Percentiles rank a stretch among this genome's conserved stretches.
Evolutionary conservation across 164 flowering plant species (phyloP).

Genomic region (Sedum album): DNA sequence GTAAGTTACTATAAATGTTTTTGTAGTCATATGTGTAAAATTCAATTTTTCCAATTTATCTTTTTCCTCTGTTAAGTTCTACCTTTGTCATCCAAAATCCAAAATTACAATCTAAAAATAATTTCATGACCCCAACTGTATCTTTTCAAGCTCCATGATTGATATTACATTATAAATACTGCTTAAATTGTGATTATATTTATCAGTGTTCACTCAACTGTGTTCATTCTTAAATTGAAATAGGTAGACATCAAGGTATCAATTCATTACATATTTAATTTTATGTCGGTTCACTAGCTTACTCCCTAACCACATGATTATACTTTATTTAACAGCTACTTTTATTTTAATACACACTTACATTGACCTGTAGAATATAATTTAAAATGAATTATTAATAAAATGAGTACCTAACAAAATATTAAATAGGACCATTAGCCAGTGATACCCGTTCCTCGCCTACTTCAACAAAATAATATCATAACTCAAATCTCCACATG

Average conservation of each 20-base stretch:
- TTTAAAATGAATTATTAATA: neutral
- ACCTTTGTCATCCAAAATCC: too few relatives aligned
- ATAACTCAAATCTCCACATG: neutral
- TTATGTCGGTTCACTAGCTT: neutral
- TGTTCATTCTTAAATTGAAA: neutral
- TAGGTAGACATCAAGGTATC: neutral
- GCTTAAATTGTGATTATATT: too few relatives aligned
- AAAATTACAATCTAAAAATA: too few relatives aligned
- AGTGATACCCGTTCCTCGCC: neutral
- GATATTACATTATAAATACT: too few relatives aligned
- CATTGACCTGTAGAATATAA: neutral
- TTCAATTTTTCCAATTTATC: too few relatives aligned
- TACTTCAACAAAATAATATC: neutral
- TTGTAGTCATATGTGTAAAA: too few relatives aligned
- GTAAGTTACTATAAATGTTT: too few relatives aligned
- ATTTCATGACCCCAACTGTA: too few relatives aligned
- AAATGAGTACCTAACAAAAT: neutral
- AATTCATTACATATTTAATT: neutral
- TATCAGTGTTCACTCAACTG: neutral
- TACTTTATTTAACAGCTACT: neutral
- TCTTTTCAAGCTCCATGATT: too few relatives aligned
- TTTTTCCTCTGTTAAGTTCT: too few relatives aligned
- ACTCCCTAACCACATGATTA: slow-evolving; percentile 1
- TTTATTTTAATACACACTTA: neutral
- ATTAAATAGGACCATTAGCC: neutral